These are phyloP conservation scores for Colletotrichum falcatum DNA, from an alignment of 2,329 filamentous ascomycete genomes.

Conservation along the genomic window DNA sequence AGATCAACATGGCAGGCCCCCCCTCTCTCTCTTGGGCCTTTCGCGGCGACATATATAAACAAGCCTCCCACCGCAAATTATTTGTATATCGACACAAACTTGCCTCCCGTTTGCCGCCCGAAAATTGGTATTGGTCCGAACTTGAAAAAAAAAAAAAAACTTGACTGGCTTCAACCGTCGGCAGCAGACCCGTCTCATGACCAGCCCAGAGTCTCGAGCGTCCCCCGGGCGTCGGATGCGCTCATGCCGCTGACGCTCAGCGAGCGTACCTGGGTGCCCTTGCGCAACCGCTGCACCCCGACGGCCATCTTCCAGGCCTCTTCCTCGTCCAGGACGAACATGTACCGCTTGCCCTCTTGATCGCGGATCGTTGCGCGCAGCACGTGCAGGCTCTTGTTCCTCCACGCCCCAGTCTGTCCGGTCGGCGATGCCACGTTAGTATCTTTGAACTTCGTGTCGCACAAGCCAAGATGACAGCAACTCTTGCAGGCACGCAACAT, in stretches of 20 bases:
- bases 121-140: not conserved
- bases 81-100: slow-evolving; percentile 13
- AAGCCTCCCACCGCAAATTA: too few relatives aligned
- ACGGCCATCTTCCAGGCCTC: slow-evolving; percentile 77
- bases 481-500: slow-evolving; percentile 74
- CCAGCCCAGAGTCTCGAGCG: slow-evolving; percentile 72
- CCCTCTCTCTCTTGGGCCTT: not conserved
- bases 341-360: slow-evolving; percentile 73
- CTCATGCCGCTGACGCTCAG: slow-evolving; percentile 70
- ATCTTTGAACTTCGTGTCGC: slow-evolving; percentile 58
- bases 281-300: slow-evolving; percentile 70
- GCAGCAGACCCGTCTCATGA: slow-evolving; percentile 9
- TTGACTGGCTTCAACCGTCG: not conserved
- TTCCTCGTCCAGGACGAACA: slow-evolving; percentile 73
- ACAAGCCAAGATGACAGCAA: slow-evolving; percentile 68
- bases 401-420: slow-evolving; percentile 66
- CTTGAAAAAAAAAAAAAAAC: too few relatives aligned
- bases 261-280: slow-evolving; percentile 70
- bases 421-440: slow-evolving; percentile 55
- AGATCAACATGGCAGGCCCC: not conserved
- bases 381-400: slow-evolving; percentile 68
- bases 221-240: slow-evolving; percentile 63
- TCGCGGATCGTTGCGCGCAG: slow-evolving; percentile 74
- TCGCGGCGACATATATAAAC: slow-evolving; percentile 9
- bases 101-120: not conserved